These are phyloP conservation scores for Fusarium globosum DNA, from an alignment of 2,329 filamentous ascomycete genomes.

Conservation along the genomic window DNA sequence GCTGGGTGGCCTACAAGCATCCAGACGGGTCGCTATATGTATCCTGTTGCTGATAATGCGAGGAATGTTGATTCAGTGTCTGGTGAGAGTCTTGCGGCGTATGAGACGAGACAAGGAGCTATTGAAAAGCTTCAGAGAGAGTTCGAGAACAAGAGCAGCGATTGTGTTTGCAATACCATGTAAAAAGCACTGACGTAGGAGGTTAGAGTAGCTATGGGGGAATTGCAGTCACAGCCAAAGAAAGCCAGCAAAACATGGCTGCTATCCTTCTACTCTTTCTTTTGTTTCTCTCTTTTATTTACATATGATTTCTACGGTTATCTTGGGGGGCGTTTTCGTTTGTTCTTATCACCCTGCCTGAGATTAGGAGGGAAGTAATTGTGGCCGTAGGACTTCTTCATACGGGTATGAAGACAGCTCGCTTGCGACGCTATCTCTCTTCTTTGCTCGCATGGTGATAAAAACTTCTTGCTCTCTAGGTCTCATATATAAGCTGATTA, in stretches of 20 bases:
- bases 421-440: accelerated
- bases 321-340: neutral
- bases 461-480: accelerated
- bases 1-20: accelerated
- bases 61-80: accelerated
- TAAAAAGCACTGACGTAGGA: neutral
- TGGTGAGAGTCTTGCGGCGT: accelerated
- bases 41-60: accelerated
- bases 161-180: neutral
- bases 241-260: neutral
- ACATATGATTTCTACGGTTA: neutral
- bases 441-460: neutral
- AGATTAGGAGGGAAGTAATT: neutral
- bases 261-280: neutral
- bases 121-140: accelerated
- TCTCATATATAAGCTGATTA: accelerated
- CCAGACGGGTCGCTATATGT: neutral
- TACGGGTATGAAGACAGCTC: accelerated
- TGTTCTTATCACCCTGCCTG: neutral
- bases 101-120: neutral
- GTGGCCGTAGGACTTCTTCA: neutral
- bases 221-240: neutral
- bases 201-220: accelerated
- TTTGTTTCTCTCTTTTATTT: too few relatives aligned
- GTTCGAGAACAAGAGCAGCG: neutral